Conservation (phyloP, 257 asterid species). For the Solanum lycopersicoides region DNA sequence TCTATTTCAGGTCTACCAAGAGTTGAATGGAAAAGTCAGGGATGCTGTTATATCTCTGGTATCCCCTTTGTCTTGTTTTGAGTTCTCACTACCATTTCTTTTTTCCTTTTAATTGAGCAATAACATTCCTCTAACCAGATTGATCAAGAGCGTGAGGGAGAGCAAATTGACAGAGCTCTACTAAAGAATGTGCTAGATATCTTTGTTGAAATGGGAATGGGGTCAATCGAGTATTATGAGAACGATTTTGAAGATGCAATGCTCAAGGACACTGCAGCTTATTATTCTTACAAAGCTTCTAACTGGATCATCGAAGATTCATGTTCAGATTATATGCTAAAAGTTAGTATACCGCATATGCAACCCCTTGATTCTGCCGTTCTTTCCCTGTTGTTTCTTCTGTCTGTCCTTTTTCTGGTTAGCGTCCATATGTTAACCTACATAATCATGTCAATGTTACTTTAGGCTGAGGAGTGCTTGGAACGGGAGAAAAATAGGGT, state of each 20-base stretch:
- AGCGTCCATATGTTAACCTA: background rate
- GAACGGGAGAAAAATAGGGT: slow-evolving; percentile 84
- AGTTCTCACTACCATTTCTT: background rate
- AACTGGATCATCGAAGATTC: slow-evolving; percentile 96
- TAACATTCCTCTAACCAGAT: slow-evolving; percentile 33
- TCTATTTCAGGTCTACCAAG: slow-evolving; percentile 67
- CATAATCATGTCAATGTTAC: background rate
- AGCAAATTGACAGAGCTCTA: slow-evolving; percentile 88
- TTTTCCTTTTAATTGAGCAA: background rate
- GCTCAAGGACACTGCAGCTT: slow-evolving; percentile 83
- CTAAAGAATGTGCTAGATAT: slow-evolving; percentile 86
- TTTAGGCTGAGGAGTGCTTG: slow-evolving; percentile 89
- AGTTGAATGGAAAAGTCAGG: slow-evolving; percentile 70
- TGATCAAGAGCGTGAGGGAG: slow-evolving; percentile 98
- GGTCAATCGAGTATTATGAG: slow-evolving; percentile 74
- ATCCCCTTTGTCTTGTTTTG: slow-evolving; percentile 9
- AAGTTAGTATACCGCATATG: slow-evolving; percentile 27
- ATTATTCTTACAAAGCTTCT: slow-evolving; percentile 97
- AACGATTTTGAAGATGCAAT: slow-evolving; percentile 80
- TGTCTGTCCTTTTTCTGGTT: background rate
- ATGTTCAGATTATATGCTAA: slow-evolving; percentile 93
- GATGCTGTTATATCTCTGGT: slow-evolving; percentile 96
- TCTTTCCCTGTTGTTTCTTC: background rate
- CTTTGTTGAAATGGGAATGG: slow-evolving; percentile 98
- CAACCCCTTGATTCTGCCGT: background rate